Percentiles rank a stretch among this genome's conserved stretches.
These are phyloP conservation scores for Pontederia paniculata DNA, from an alignment of 176 grass and related monocot genomes.

Conservation along the genomic window DNA sequence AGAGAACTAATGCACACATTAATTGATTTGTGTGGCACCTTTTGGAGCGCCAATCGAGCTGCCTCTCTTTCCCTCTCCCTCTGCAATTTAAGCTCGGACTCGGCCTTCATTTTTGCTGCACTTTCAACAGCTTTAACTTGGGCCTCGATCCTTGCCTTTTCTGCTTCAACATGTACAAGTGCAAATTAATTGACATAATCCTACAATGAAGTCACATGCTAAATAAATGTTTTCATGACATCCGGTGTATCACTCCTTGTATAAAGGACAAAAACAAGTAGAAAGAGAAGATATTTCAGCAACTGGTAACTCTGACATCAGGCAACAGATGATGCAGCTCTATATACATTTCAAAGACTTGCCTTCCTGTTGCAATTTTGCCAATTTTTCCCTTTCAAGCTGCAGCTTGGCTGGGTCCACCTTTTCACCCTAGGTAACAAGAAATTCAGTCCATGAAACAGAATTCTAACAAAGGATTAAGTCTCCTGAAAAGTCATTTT, in stretches of 20 bases:
- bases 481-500: constrained; percentile 6
- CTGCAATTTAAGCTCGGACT: constrained; percentile 44
- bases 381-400: constrained; percentile 60
- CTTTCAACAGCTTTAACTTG: constrained; percentile 59
- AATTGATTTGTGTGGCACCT: constrained; percentile 27
- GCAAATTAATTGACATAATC: no score
- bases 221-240: no score
- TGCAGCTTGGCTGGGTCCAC: constrained; percentile 61
- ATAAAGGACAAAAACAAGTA: constrained; percentile 9
- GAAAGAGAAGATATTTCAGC: no score
- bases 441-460: constrained; percentile 11
- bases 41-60: constrained; percentile 51
- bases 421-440: constrained; percentile 39
- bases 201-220: no score
- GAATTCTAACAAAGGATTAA: constrained; percentile 10
- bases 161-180: constrained; percentile 24
- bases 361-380: constrained; percentile 80
- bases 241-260: not conserved
- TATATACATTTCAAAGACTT: not conserved
- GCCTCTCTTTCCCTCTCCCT: constrained; percentile 70
- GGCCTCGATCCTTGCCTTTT: constrained; percentile 66
- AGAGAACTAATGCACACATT: not conserved
- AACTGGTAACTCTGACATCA: no score
- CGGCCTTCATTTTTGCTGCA: constrained; percentile 47
- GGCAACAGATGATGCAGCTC: no score